Conservation (phyloP, 2,329 filamentous ascomycete genomes). For the Cercospora zeae-maydis region DNA sequence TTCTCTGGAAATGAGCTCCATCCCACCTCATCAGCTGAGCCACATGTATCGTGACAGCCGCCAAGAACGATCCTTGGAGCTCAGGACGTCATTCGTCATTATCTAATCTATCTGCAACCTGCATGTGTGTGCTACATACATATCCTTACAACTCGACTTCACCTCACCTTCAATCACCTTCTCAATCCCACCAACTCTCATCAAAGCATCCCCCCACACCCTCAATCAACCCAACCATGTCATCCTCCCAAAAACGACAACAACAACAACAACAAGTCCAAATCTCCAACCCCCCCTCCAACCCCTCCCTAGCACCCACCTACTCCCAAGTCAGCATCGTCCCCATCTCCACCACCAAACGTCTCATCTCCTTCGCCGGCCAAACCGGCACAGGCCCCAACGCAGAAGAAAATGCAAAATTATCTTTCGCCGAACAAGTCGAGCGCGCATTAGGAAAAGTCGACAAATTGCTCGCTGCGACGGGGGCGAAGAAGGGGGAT, state of each 20-base stretch:
- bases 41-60: constrained; percentile 1
- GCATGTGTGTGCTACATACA: background rate
- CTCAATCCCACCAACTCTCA: too few species aligned
- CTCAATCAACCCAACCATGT: background rate
- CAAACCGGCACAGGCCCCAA: constrained; percentile 18
- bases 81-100: background rate
- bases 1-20: background rate
- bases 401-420: background rate
- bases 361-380: constrained; percentile 24
- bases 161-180: background rate
- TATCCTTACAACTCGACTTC: background rate
- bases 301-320: constrained; percentile 13
- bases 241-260: background rate
- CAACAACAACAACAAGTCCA: background rate
- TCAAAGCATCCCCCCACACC: background rate
- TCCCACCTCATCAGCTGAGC: background rate
- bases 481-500: constrained; percentile 17
- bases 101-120: too few species aligned
- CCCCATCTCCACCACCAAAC: constrained; percentile 19
- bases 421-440: constrained; percentile 19
- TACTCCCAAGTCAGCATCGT: constrained; percentile 23
- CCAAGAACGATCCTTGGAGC: background rate
- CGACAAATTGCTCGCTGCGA: constrained; percentile 18
- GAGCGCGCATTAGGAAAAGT: constrained; percentile 20
- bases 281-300: constrained; percentile 19